Conservation (phyloP, 441 rosid species). For the Jatropha multifida region DNA sequence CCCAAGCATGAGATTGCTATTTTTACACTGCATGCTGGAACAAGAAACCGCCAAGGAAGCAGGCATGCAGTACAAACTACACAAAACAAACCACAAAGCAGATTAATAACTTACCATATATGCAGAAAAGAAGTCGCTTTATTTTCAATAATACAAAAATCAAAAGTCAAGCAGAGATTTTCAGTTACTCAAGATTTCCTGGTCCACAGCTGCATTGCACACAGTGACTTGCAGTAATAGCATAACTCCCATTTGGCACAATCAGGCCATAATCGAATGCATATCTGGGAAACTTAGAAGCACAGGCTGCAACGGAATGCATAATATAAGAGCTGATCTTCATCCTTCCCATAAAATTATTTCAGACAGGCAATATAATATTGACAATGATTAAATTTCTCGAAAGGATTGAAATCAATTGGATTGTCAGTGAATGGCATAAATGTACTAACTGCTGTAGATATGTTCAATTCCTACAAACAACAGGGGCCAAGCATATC, state of each 20-base stretch:
- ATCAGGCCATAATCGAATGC: conserved; percentile 67
- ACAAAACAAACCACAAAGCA: not conserved
- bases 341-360: not conserved
- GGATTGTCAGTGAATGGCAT: not conserved
- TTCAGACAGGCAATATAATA: not conserved
- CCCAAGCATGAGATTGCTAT: conserved; percentile 85
- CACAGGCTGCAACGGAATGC: conserved; percentile 65
- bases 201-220: conserved; percentile 94
- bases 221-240: conserved; percentile 84
- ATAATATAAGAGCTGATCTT: conserved; percentile 5
- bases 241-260: conserved; percentile 90
- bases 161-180: conserved; percentile 14
- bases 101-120: conserved; percentile 20
- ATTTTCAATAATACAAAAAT: conserved; percentile 10
- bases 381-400: not conserved
- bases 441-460: not conserved
- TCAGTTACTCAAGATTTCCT: conserved; percentile 68
- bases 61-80: conserved; percentile 88
- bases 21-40: conserved; percentile 88
- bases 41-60: conserved; percentile 87
- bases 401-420: not conserved
- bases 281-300: conserved; percentile 75
- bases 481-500: not conserved
- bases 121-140: not conserved
- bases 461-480: not conserved